phyloP scores from a whole-genome alignment of 805 yeast genomes.

The Lachancea sp. region DNA sequence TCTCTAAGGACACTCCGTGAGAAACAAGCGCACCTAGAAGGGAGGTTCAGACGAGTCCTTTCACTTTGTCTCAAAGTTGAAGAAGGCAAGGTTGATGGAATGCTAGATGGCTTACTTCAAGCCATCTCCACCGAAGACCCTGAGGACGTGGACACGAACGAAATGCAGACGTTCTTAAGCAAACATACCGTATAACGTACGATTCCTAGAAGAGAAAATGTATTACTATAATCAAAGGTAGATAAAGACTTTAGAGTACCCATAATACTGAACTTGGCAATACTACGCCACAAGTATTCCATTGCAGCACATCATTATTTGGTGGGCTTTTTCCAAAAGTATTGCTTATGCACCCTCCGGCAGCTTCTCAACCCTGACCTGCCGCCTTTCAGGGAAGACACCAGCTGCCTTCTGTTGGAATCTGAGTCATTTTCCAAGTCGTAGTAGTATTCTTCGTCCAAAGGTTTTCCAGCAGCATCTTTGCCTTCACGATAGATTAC shows the following conservation, averaged over 20 bases:
- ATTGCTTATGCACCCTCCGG: slow-evolving; percentile 85
- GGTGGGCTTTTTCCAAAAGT: slow-evolving; percentile 44
- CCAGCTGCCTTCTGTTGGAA: slow-evolving; percentile 58
- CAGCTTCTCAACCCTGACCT: slow-evolving; percentile 78
- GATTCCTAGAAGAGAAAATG: not conserved
- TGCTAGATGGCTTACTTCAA: slow-evolving; percentile 76
- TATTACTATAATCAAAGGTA: slow-evolving; percentile 1
- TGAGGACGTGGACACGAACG: slow-evolving; percentile 53
- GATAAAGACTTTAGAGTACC: not conserved
- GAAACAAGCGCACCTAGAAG: slow-evolving; percentile 52
- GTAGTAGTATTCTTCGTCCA: slow-evolving; percentile 92
- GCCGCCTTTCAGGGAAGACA: slow-evolving; percentile 70
- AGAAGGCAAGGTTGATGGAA: slow-evolving; percentile 68
- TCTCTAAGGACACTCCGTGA: slow-evolving; percentile 49
- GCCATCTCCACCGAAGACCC: slow-evolving; percentile 84
- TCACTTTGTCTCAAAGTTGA: slow-evolving; percentile 86
- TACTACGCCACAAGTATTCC: not conserved
- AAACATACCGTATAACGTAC: slow-evolving; percentile 36
- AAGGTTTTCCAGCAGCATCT: slow-evolving; percentile 92
- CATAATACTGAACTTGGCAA: not conserved
- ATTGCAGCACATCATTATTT: slow-evolving; percentile 12
- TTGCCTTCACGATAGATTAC: slow-evolving; percentile 83
- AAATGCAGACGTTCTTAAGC: slow-evolving; percentile 43
- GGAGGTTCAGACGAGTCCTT: slow-evolving; percentile 81
- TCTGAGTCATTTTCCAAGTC: slow-evolving; percentile 78